Conservation (phyloP, 306 rosid genomes). For the Rubus parviflorus region DNA sequence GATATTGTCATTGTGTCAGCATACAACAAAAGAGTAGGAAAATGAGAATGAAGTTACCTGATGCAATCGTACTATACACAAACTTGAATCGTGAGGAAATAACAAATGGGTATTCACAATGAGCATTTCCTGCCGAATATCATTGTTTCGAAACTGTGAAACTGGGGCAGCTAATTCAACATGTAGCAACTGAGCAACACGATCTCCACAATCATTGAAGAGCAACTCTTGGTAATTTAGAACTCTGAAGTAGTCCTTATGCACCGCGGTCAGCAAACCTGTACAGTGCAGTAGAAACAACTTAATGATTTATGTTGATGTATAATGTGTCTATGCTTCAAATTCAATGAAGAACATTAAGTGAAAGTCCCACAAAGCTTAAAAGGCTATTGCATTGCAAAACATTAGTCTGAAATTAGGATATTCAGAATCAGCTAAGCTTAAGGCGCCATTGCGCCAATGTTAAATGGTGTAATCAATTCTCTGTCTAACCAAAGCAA, state of each 20-base stretch:
- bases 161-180: slow-evolving; percentile 57
- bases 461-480: not conserved
- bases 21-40: not conserved
- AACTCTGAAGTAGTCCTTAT: slow-evolving; percentile 53
- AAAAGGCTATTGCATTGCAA: not conserved
- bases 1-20: not conserved
- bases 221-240: slow-evolving; percentile 62
- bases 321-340: not conserved
- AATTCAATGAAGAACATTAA: not conserved
- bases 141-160: slow-evolving; percentile 37
- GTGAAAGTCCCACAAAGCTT: not conserved
- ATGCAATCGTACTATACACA: slow-evolving; percentile 66
- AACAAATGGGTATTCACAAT: slow-evolving; percentile 92
- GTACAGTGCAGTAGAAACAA: slow-evolving; percentile 27
- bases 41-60: slow-evolving; percentile 47
- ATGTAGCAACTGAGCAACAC: slow-evolving; percentile 92
- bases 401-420: not conserved
- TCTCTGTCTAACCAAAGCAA: not conserved
- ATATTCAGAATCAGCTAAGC: not conserved
- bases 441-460: not conserved
- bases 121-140: slow-evolving; percentile 63
- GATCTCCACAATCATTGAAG: slow-evolving; percentile 87
- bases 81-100: slow-evolving; percentile 92
- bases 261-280: slow-evolving; percentile 90
- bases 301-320: slow-evolving; percentile 14